Percentiles rank a stretch among this genome's conserved stretches.
Evolutionary conservation across 192 early-diverging fungal species (phyloP).

Genomic region (Chytriomyces sp.): DNA sequence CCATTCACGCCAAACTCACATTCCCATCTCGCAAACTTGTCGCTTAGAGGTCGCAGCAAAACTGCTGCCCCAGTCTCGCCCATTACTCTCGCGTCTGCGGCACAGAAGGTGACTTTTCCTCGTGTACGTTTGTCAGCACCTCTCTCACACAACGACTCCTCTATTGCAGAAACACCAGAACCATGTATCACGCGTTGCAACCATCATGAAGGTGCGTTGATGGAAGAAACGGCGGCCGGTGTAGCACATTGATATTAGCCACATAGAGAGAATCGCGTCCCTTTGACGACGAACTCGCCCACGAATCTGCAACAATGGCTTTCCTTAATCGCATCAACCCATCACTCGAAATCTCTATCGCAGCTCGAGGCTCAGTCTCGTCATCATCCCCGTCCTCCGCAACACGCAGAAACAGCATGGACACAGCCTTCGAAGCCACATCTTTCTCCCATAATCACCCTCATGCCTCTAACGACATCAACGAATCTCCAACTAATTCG

Average conservation of each 20-base stretch:
- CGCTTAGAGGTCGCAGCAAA: neutral
- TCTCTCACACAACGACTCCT: neutral
- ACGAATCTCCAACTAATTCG: no score
- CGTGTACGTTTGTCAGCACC: neutral
- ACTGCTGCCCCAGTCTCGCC: neutral
- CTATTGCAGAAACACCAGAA: neutral
- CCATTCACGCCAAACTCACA: neutral
- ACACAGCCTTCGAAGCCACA: neutral
- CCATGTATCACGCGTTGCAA: conserved; percentile 21
- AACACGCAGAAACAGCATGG: neutral
- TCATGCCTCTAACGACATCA: neutral
- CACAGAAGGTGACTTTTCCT: no score
- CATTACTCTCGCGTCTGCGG: no score
- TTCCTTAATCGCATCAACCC: conserved; percentile 18
- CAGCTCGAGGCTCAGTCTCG: neutral
- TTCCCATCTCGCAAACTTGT: neutral
- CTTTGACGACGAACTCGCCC: conserved; percentile 29
- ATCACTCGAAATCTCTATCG: neutral
- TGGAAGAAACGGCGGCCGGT: neutral
- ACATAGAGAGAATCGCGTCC: conserved; percentile 20
- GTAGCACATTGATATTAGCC: neutral
- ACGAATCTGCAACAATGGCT: conserved; percentile 20
- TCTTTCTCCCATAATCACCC: neutral
- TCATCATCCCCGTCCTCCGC: neutral
- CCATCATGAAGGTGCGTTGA: conserved; percentile 1